Conservation (phyloP, 2,329 filamentous ascomycete genomes). For the Grosmannia huntii region DNA sequence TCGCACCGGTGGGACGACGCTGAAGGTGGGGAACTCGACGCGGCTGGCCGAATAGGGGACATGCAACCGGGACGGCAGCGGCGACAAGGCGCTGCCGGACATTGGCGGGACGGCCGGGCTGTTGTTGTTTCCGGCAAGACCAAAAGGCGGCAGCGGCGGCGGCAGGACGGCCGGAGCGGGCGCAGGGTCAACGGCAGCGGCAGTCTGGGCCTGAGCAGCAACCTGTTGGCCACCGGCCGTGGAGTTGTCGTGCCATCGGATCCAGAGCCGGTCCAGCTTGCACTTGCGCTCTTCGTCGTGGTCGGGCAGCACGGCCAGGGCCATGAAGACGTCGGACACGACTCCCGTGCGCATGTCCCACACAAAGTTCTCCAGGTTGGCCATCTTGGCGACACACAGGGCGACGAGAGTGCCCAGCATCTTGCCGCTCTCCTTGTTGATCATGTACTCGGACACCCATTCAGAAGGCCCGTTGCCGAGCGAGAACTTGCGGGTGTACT, state of each 20-base stretch:
- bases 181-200: background rate
- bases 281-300: conserved; percentile 43
- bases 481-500: conserved; percentile 70
- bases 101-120: background rate
- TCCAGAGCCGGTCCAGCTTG: conserved; percentile 62
- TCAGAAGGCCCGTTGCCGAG: conserved; percentile 68
- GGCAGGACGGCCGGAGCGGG: background rate
- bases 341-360: conserved; percentile 89
- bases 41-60: conserved; percentile 39
- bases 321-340: conserved; percentile 67
- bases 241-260: conserved; percentile 71
- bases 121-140: too few species aligned
- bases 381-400: conserved; percentile 67
- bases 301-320: conserved; percentile 58
- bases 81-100: background rate
- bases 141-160: background rate
- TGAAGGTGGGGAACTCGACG: conserved; percentile 71
- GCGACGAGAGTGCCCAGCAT: conserved; percentile 79
- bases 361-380: conserved; percentile 66
- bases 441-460: conserved; percentile 72
- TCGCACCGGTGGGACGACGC: conserved; percentile 60
- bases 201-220: conserved; percentile 8
- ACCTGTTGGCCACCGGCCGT: conserved; percentile 24
- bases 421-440: conserved; percentile 72
- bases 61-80: conserved; percentile 19